A percentile compares a stretch with the other conserved stretches of the same genome.
Evolutionary conservation across 139 green algal species (phyloP).

Genomic region (Dunaliella primolecta): DNA sequence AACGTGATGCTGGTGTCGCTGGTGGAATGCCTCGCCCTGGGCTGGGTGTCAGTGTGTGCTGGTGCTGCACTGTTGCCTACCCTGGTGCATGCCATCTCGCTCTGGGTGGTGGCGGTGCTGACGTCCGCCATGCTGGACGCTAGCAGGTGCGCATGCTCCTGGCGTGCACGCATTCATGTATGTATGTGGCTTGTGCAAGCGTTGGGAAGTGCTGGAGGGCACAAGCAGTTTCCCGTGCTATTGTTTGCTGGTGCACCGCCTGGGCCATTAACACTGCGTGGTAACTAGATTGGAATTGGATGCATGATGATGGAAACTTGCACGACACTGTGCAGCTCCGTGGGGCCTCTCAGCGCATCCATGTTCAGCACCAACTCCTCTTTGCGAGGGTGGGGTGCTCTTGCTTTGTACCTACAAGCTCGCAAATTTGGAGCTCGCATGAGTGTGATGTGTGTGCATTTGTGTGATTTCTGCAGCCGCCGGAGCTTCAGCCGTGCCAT

Average conservation of each 20-base stretch:
- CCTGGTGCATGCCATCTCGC: background rate
- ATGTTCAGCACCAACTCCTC: no score
- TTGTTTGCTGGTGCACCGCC: background rate
- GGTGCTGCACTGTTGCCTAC: background rate
- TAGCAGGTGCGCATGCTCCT: background rate
- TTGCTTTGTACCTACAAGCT: background rate
- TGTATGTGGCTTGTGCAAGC: background rate
- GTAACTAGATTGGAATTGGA: background rate
- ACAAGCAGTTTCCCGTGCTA: background rate
- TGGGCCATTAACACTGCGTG: background rate
- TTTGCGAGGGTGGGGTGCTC: no score
- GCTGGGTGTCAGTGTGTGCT: background rate
- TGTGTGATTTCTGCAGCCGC: background rate
- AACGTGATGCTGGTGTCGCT: background rate
- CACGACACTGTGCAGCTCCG: background rate
- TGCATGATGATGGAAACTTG: background rate
- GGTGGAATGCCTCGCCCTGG: background rate
- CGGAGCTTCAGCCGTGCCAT: background rate
- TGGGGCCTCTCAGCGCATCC: no score
- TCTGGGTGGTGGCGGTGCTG: background rate
- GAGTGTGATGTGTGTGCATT: background rate
- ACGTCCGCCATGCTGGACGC: background rate
- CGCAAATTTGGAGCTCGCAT: background rate
- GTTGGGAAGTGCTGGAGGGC: background rate
- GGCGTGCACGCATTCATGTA: background rate